These are phyloP conservation scores for Uromyces viciae-fabae DNA, from an alignment of 1,284 basidiomycete genomes.

Conservation along the genomic window DNA sequence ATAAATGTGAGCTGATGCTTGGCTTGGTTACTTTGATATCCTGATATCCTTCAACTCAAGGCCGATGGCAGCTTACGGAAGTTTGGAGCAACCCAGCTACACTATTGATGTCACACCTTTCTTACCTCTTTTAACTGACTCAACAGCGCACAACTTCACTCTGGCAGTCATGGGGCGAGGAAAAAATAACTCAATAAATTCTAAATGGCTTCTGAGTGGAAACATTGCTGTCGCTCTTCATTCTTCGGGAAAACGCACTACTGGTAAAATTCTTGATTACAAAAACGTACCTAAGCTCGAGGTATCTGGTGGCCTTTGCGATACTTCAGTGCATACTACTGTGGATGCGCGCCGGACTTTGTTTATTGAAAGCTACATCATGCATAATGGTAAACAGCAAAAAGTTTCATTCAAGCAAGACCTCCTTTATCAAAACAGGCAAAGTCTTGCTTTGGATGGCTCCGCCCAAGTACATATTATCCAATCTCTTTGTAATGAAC, in stretches of 20 bases:
- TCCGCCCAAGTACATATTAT: background rate
- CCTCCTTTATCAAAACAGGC: constrained; percentile 26
- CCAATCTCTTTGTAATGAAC: too few relatives aligned
- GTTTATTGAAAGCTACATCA: constrained; percentile 28
- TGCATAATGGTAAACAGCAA: constrained; percentile 2
- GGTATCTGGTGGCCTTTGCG: constrained; percentile 1
- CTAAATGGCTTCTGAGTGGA: constrained; percentile 73
- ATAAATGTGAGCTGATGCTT: background rate
- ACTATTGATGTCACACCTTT: constrained; percentile 75
- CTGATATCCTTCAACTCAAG: too few relatives aligned
- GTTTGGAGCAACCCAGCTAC: constrained; percentile 73
- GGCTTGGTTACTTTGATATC: too few relatives aligned
- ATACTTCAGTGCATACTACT: background rate
- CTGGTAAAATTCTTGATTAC: constrained; percentile 30
- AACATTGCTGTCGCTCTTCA: constrained; percentile 60
- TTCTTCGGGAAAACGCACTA: constrained; percentile 20
- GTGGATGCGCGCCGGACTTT: constrained; percentile 26
- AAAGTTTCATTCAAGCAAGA: constrained; percentile 37
- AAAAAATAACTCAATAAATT: constrained; percentile 63
- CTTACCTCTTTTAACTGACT: constrained; percentile 67
- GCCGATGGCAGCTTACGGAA: constrained; percentile 73
- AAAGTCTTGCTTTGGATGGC: constrained; percentile 21
- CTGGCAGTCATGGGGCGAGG: constrained; percentile 72
- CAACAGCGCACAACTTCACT: constrained; percentile 66
- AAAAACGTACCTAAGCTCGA: constrained; percentile 3